These are phyloP conservation scores for Nothopassalora personata DNA, from an alignment of 2,329 filamentous ascomycete species.

Conservation along the genomic window DNA sequence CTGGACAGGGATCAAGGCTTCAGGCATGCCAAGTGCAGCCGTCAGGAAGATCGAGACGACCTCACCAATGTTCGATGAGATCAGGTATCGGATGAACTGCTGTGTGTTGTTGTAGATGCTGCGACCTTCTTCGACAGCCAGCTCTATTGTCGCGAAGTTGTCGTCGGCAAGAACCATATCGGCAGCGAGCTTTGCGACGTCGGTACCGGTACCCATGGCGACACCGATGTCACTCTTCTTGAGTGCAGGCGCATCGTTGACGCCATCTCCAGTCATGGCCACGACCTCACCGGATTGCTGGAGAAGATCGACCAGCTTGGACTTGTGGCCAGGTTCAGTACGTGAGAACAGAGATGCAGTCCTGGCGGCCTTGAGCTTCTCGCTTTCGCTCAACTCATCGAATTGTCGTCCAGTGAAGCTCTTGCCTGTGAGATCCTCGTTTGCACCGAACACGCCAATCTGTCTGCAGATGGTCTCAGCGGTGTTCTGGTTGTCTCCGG, in stretches of 20 bases:
- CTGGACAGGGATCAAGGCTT: constrained; percentile 93
- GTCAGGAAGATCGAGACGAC: constrained; percentile 99
- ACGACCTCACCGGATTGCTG: constrained; percentile 92
- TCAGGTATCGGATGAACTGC: constrained; percentile 98
- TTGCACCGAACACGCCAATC: constrained; percentile 81
- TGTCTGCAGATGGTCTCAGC: constrained; percentile 96
- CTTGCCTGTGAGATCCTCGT: constrained; percentile 82
- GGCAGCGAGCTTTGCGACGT: constrained; percentile 91
- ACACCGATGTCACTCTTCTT: constrained; percentile 99
- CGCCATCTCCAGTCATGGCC: constrained; percentile 97
- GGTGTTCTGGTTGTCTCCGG: constrained; percentile 95
- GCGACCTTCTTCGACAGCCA: constrained; percentile 92
- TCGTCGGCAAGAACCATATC: constrained; percentile 99
- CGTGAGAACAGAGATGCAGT: constrained; percentile 89
- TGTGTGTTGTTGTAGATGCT: constrained; percentile 99
- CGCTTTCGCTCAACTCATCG: constrained; percentile 70
- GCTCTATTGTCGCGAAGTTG: constrained; percentile 97
- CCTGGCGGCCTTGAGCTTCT: constrained; percentile 80
- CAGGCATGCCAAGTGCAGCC: constrained; percentile 92
- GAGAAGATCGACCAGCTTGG: constrained; percentile 92
- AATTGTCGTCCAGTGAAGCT: constrained; percentile 95
- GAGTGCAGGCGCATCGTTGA: constrained; percentile 94
- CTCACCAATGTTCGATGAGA: constrained; percentile 98
- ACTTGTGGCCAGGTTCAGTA: constrained; percentile 93
- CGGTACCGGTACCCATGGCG: constrained; percentile 96